Conservation (phyloP, 1,139 yeast species). For the Suhomyces bokatorum region DNA sequence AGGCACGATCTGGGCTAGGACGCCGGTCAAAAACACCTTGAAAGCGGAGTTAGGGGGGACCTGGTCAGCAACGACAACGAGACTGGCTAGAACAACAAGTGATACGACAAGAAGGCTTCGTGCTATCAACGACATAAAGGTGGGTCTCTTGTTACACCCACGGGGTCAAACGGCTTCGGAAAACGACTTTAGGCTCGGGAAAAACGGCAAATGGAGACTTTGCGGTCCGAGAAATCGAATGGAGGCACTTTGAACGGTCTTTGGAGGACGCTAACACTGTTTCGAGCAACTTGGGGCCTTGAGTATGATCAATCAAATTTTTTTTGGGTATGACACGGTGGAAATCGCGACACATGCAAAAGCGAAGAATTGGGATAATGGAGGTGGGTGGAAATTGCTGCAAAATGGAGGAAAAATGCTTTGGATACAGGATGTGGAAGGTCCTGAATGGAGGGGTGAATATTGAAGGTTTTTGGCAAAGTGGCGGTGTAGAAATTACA, state of each 20-base stretch:
- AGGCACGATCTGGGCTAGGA: conserved; percentile 1
- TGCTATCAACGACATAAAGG: conserved; percentile 8
- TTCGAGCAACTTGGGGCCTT: background rate
- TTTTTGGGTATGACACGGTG: conserved; percentile 3
- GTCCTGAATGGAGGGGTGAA: no score
- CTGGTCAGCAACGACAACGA: background rate
- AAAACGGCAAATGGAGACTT: background rate
- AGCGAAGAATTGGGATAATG: no score
- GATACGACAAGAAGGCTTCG: conserved; percentile 1
- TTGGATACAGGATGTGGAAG: no score
- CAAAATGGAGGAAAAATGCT: no score
- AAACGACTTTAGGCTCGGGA: background rate
- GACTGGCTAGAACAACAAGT: background rate
- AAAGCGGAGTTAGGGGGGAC: background rate
- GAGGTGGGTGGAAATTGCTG: no score
- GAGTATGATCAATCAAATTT: conserved; percentile 2
- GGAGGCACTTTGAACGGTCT: background rate
- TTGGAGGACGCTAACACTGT: background rate
- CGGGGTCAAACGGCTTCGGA: background rate
- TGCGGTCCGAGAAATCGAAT: background rate
- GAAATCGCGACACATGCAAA: background rate
- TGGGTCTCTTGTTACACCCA: background rate
- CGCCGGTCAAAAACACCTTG: conserved; percentile 4
- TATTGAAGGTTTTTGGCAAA: no score
- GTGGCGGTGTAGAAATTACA: no score